A percentile compares a stretch with the other conserved stretches of the same genome.
These are phyloP conservation scores for Polygonum aviculare DNA, from an alignment of 148 eudicot species.

Conservation along the genomic window DNA sequence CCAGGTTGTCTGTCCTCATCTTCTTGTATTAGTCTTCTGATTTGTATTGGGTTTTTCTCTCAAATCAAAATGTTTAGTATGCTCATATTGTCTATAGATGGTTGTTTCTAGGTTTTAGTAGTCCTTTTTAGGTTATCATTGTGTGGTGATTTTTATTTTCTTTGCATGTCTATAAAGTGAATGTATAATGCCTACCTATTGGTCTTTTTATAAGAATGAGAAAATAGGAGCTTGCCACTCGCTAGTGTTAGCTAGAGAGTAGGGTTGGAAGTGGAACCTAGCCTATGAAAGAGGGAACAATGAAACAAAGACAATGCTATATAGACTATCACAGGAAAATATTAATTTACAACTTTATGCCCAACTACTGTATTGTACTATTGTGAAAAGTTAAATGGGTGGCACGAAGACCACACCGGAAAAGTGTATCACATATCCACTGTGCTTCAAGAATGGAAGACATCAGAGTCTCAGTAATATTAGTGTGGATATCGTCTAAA, in stretches of 20 bases:
- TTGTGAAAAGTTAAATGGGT: neutral
- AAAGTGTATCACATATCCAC: neutral
- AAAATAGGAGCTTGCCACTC: neutral
- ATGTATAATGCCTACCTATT: neutral
- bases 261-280: neutral
- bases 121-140: neutral
- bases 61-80: neutral
- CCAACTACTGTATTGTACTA: neutral
- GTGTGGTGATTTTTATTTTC: neutral
- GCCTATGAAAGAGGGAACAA: neutral
- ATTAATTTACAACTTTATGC: neutral
- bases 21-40: neutral
- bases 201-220: neutral
- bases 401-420: neutral
- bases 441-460: neutral
- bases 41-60: neutral
- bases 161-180: neutral
- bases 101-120: neutral
- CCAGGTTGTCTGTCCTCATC: slow-evolving; percentile 34
- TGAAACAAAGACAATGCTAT: neutral
- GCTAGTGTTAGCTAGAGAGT: neutral
- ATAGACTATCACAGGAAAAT: neutral
- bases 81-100: neutral
- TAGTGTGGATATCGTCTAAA: neutral
- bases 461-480: neutral